phyloP scores from a whole-genome alignment of 2,329 filamentous ascomycete genomes.

The Alternaria sp. region DNA sequence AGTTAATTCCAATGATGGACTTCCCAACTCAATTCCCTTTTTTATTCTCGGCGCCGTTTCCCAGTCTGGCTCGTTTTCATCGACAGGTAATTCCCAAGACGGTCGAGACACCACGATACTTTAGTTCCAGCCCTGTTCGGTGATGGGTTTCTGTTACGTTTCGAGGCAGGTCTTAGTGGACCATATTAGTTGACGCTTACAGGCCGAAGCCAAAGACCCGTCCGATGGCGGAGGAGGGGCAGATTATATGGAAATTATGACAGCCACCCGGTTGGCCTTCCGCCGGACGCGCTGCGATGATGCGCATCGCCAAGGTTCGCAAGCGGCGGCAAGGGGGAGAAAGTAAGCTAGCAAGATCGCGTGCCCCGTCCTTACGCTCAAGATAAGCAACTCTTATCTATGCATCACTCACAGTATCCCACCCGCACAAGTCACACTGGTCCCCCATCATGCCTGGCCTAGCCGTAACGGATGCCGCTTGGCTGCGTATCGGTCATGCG shows the following conservation, averaged over 20 bases:
- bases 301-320: slow-evolving; percentile 30
- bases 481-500: slow-evolving; percentile 36
- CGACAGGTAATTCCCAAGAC: background rate
- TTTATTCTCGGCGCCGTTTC: background rate
- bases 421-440: slow-evolving; percentile 28
- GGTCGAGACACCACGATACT: slow-evolving; percentile 9
- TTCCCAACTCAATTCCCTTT: background rate
- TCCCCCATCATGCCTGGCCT: slow-evolving; percentile 25
- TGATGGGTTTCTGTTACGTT: slow-evolving; percentile 40
- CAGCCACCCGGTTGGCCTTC: slow-evolving; percentile 9
- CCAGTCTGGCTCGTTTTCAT: background rate
- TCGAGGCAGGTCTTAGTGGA: slow-evolving; percentile 32
- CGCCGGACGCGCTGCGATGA: slow-evolving; percentile 9
- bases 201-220: slow-evolving; percentile 14
- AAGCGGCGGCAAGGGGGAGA: slow-evolving; percentile 31
- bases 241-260: background rate
- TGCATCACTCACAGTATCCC: slow-evolving; percentile 21
- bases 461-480: slow-evolving; percentile 28
- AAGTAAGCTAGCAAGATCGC: slow-evolving; percentile 11
- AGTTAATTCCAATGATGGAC: slow-evolving; percentile 2
- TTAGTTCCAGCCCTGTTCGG: background rate
- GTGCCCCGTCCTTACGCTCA: slow-evolving; percentile 11
- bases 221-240: slow-evolving; percentile 36
- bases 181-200: slow-evolving; percentile 26
- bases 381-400: slow-evolving; percentile 33